phyloP scores from a whole-genome alignment of 2,329 filamentous ascomycete species.

The Calonectria honghensis region DNA sequence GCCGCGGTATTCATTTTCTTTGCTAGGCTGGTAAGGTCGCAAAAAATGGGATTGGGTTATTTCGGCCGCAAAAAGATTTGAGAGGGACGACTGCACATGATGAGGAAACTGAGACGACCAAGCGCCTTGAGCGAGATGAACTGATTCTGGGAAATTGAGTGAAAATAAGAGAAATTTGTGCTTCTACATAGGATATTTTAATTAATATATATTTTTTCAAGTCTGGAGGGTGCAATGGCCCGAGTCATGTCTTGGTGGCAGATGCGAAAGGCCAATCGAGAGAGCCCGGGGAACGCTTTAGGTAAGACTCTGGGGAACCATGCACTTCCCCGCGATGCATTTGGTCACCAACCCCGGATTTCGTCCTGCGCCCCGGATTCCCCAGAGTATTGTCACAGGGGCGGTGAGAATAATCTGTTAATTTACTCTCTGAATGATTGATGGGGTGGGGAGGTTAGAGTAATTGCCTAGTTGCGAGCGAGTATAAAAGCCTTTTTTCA shows the following conservation, averaged over 20 bases:
- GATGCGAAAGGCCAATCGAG: slow-evolving; percentile 9
- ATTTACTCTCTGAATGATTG: neutral
- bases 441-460: neutral
- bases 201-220: neutral
- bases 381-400: neutral
- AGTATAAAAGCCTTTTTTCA: neutral
- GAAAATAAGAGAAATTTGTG: neutral
- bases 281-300: slow-evolving; percentile 23
- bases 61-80: slow-evolving; percentile 12
- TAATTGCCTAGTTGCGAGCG: neutral
- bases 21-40: slow-evolving; percentile 40
- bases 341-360: slow-evolving; percentile 13
- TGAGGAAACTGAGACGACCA: neutral
- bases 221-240: neutral
- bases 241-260: neutral
- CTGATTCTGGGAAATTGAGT: neutral
- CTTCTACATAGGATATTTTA: neutral
- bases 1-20: slow-evolving; percentile 41
- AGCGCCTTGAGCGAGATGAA: neutral
- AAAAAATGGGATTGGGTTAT: slow-evolving; percentile 30
- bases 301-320: slow-evolving; percentile 24
- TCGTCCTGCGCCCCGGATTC: neutral
- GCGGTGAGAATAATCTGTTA: neutral
- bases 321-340: slow-evolving; percentile 22
- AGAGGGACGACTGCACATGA: neutral